These are phyloP conservation scores for Akanthomyces lecanii DNA, from an alignment of 2,329 filamentous ascomycete species.

Conservation along the genomic window DNA sequence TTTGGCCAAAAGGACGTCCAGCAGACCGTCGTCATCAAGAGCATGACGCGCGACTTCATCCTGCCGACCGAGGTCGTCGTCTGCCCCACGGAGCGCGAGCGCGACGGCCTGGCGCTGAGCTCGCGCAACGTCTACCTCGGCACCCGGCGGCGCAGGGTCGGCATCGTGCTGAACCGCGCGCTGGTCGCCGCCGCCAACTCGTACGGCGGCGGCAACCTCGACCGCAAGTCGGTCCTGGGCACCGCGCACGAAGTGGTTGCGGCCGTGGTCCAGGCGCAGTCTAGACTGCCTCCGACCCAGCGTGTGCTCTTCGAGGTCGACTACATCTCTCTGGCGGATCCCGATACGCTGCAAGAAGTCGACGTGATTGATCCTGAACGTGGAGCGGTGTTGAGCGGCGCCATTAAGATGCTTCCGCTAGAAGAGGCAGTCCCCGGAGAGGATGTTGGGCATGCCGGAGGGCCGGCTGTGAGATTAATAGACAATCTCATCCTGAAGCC, in stretches of 20 bases:
- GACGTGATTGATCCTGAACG: conserved; percentile 61
- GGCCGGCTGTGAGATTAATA: conserved; percentile 79
- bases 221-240: conserved; percentile 64
- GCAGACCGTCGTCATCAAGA: conserved; percentile 84
- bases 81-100: conserved; percentile 68
- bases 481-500: conserved; percentile 79
- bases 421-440: conserved; percentile 67
- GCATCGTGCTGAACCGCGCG: conserved; percentile 66
- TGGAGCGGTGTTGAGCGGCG: conserved; percentile 84
- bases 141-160: conserved; percentile 63
- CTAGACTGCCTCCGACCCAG: conserved; percentile 51
- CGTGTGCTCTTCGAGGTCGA: conserved; percentile 77
- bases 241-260: conserved; percentile 61
- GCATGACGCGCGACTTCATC: conserved; percentile 84
- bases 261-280: conserved; percentile 56
- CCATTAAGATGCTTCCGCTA: conserved; percentile 82
- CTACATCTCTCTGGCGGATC: conserved; percentile 87
- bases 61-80: conserved; percentile 71
- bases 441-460: conserved; percentile 67
- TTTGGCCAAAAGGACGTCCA: conserved; percentile 98
- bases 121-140: conserved; percentile 94
- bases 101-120: conserved; percentile 82
- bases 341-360: conserved; percentile 76
- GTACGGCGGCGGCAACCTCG: conserved; percentile 52
- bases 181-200: conserved; percentile 65